Evolutionary conservation across 192 early-diverging fungal genomes (phyloP).

Genomic region (Dissophora ornata): DNA sequence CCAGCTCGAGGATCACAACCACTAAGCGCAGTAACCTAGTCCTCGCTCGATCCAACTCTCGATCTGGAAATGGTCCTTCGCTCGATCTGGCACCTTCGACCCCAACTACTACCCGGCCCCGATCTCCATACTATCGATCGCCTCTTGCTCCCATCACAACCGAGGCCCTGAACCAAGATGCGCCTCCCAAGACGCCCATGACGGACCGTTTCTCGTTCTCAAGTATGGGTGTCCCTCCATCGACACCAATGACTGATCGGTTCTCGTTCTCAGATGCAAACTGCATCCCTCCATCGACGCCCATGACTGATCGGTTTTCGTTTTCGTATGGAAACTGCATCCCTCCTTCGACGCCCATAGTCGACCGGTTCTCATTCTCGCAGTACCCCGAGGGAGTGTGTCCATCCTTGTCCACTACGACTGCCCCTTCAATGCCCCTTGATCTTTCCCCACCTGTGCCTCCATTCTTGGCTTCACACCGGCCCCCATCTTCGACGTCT

Average conservation of each 20-base stretch:
- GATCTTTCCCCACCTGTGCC: constrained; percentile 10
- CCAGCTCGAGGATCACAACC: not conserved
- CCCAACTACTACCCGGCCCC: constrained; percentile 19
- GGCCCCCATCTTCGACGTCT: constrained; percentile 1
- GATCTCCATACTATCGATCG: constrained; percentile 10
- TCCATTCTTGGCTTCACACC: constrained; percentile 13
- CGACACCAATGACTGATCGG: constrained; percentile 7
- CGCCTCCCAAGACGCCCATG: constrained; percentile 15
- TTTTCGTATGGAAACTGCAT: too few species aligned
- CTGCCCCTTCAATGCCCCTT: constrained; percentile 2
- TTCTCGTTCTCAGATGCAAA: constrained; percentile 3
- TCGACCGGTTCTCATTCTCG: not conserved
- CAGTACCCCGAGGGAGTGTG: not conserved
- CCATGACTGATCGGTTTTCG: not conserved
- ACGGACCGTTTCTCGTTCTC: constrained; percentile 22
- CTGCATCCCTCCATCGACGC: not conserved
- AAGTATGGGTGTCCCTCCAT: not conserved
- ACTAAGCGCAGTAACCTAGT: constrained; percentile 4
- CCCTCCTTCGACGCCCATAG: constrained; percentile 3
- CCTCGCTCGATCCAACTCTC: not conserved
- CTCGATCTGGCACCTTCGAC: not conserved
- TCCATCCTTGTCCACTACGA: not conserved
- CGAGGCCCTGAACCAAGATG: not conserved
- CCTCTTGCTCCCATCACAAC: not conserved
- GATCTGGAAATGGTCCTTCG: not conserved